Percentiles rank a stretch among this genome's conserved stretches.
These are phyloP conservation scores for Cornus suecica DNA, from an alignment of 148 eudicot genomes.

Conservation along the genomic window DNA sequence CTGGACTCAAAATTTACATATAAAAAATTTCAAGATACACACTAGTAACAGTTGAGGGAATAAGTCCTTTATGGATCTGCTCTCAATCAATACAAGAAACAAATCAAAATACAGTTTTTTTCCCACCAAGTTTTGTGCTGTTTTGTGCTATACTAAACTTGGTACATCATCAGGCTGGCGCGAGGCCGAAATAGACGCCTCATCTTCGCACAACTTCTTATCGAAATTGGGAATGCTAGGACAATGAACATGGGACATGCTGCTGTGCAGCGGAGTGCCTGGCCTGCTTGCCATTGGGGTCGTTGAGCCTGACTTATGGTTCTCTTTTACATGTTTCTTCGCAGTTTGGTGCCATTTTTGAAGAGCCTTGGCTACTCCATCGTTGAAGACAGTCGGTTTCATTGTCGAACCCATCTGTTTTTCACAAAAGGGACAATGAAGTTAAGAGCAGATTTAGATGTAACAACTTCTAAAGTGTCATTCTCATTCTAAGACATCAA, in stretches of 20 bases:
- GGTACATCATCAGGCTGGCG: neutral
- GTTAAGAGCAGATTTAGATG: too few relatives aligned
- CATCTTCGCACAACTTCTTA: neutral
- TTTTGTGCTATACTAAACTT: too few relatives aligned
- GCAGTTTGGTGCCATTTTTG: conserved; percentile 45
- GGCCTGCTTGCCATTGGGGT: conserved; percentile 25
- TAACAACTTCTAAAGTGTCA: too few relatives aligned
- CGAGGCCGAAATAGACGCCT: neutral
- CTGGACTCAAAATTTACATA: too few relatives aligned
- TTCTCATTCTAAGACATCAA: too few relatives aligned
- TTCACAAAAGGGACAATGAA: neutral
- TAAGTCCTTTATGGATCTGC: too few relatives aligned
- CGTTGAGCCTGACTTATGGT: conserved; percentile 8
- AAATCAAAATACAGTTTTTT: too few relatives aligned
- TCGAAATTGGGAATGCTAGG: neutral
- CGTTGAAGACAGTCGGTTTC: conserved; percentile 54
- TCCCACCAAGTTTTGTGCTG: too few relatives aligned
- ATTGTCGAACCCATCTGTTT: conserved; percentile 55
- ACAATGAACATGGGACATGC: too few relatives aligned
- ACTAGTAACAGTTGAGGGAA: too few relatives aligned
- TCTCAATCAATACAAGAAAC: too few relatives aligned
- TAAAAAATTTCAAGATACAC: too few relatives aligned
- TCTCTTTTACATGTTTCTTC: conserved; percentile 28
- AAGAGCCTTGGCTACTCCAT: conserved; percentile 40
- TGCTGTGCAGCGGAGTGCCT: conserved; percentile 21